Evolutionary conservation across 257 asterid species (phyloP), one percentile per base, ranked within the genome.

Genomic region (Verbena officinalis): DNA sequence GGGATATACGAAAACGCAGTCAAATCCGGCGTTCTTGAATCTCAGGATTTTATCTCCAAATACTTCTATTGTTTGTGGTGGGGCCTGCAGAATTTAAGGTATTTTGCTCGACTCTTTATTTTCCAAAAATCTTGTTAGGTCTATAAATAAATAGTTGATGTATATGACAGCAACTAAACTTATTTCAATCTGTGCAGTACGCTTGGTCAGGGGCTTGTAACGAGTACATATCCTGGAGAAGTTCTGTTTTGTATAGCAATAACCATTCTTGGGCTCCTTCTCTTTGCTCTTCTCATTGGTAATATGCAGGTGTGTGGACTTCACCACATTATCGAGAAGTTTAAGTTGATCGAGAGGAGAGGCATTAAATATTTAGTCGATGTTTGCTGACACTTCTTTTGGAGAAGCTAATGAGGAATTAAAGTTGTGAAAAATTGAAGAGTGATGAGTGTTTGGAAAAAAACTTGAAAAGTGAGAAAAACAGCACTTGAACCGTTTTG

Each of bases 201-300:
- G 43, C 89, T 88, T 64, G 98, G 97, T 55, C 99, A 93, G 83
- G 99, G 97, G 79, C 99, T 90, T 38, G 42, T 70, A 52, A 90
- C 99, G 49, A 90, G 97, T 72, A 90, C 97, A 21, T 90, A 90
- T 72, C 92, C 97, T 2, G 87, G 86, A 59, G 98, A 92, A 67
- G 91, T 87, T 68, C 65, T 92, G 54, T 92, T 89, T 68, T 92
- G 96, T 5, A 92, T 92, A 59, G 80, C 92, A 67, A 76, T 87
- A 4, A 84, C 88, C 61, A 89, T 92, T 77, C 75, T 80, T 8
- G 97, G 97, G 54, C 97, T 92, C 73, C 84, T 92, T 68, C 82
- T 93, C 58, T 93, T 93, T 70, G 96, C 96, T 53, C 97, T 90
- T 65, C 96, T 93, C 81, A 93, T 86, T 64, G 99, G 99, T 68